Evolutionary conservation across 2,329 filamentous ascomycete species (phyloP).

Genomic region (Dactylella cylindrospora): DNA sequence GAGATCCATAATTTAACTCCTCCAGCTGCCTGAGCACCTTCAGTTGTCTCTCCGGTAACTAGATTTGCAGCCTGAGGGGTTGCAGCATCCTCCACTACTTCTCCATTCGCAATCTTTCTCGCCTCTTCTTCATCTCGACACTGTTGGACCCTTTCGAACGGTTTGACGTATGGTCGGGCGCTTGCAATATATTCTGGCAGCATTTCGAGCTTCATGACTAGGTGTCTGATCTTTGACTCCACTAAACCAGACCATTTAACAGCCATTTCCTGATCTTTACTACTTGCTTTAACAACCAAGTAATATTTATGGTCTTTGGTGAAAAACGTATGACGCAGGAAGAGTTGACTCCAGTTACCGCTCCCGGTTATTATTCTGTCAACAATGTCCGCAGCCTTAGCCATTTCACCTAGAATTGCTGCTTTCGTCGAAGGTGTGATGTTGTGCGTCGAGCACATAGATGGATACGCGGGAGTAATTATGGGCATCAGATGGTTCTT

Average conservation of each 20-base stretch:
- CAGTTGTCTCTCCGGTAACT: slow-evolving; percentile 41
- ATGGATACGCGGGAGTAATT: slow-evolving; percentile 95
- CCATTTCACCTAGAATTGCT: slow-evolving; percentile 79
- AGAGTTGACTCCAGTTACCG: slow-evolving; percentile 81
- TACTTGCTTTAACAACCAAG: slow-evolving; percentile 79
- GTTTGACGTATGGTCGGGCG: slow-evolving; percentile 90
- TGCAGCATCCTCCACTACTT: slow-evolving; percentile 57
- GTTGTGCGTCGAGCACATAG: slow-evolving; percentile 97
- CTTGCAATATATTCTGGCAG: slow-evolving; percentile 72
- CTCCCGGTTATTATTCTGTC: slow-evolving; percentile 77
- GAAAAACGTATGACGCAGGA: slow-evolving; percentile 89
- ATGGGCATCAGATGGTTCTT: slow-evolving; percentile 92
- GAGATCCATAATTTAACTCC: slow-evolving; percentile 71
- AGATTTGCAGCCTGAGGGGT: slow-evolving; percentile 49
- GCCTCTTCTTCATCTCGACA: slow-evolving; percentile 65
- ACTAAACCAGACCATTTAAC: slow-evolving; percentile 71
- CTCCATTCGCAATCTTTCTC: slow-evolving; percentile 64
- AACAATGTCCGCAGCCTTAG: slow-evolving; percentile 73
- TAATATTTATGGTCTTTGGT: slow-evolving; percentile 94
- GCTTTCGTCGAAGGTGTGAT: slow-evolving; percentile 81
- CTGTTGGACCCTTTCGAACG: slow-evolving; percentile 78
- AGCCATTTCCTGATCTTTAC: slow-evolving; percentile 78
- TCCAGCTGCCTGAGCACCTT: slow-evolving; percentile 35
- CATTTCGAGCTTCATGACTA: slow-evolving; percentile 79
- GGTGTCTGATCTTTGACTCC: slow-evolving; percentile 84